Conservation (phyloP, 306 rosid species). For the Spatholobus suberectus region DNA sequence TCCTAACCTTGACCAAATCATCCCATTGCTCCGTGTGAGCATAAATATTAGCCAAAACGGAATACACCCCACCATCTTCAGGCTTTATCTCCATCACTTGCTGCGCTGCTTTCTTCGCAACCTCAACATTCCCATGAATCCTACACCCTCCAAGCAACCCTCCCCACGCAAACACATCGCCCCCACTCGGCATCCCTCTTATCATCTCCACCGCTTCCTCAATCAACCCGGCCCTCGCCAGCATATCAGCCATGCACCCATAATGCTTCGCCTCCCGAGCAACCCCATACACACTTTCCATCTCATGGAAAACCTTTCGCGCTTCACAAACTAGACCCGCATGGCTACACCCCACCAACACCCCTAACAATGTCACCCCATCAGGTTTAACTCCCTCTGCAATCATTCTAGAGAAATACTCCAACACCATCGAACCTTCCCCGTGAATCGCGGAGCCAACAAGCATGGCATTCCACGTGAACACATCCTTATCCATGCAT, state of each 20-base stretch:
- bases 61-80: constrained; percentile 85
- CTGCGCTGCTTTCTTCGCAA: constrained; percentile 72
- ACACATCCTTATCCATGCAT: constrained; percentile 53
- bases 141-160: constrained; percentile 82
- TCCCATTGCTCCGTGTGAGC: constrained; percentile 74
- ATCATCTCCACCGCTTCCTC: constrained; percentile 66
- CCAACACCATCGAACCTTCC: constrained; percentile 48
- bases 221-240: constrained; percentile 73
- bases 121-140: constrained; percentile 73
- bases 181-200: constrained; percentile 67
- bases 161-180: constrained; percentile 84
- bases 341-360: constrained; percentile 80
- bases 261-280: constrained; percentile 69
- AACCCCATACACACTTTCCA: constrained; percentile 63
- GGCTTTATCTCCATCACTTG: constrained; percentile 73
- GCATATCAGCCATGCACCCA: constrained; percentile 87
- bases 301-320: constrained; percentile 58
- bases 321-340: constrained; percentile 72
- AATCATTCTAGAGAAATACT: constrained; percentile 60
- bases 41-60: constrained; percentile 74
- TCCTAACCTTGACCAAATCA: constrained; percentile 63
- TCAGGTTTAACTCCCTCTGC: constrained; percentile 61
- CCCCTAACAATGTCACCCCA: constrained; percentile 68
- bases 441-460: constrained; percentile 84
- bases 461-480: constrained; percentile 85